Evolutionary conservation across 2,329 filamentous ascomycete species (phyloP), one percentile per base, ranked within the genome.

Genomic region (Beauveria pseudobassiana): DNA sequence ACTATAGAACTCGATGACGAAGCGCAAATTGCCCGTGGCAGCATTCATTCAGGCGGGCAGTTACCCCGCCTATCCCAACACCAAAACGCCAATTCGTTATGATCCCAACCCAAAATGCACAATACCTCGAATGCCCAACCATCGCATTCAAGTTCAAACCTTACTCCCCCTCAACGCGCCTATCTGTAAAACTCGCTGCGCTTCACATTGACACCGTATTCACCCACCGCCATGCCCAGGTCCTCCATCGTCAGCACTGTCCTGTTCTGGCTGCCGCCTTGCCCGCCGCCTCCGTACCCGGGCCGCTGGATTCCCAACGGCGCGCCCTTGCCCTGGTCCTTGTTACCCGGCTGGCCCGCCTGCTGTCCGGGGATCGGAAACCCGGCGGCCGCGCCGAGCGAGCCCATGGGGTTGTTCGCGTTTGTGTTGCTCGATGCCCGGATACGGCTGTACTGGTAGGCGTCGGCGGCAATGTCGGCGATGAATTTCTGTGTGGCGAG

Each of bases 401-500:
- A 91, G 63, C 91, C 91, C 86, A 97, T 93, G 0, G 91, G 90
- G 75, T 96, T 97, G 73, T 93, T 96, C 14, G 88, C 87, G 65
- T 90, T 93, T 28, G 83, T 87, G 63, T 88, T 92, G 72, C 95
- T 96, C 24, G 90, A 93, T n/a, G 91, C 90, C 46, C 95, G 88
- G 70, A 99, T 98, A 59, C 93, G 91, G 64, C 89, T 92, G 81
- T 97, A 98, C 76, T 99, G 95, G 75, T 99, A 99, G 3, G 95
- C 92, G 74, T 99, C 95, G 62, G 95, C 93, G 1, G 95, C 95
- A 66, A 99, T 91, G 74, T 99, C 95, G 63, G 95, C 93, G 69
- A 99, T 90, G 80, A 99, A 99, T 74, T 99, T 99, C 73, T 99
- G 95, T 0, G 95, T 96, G n/a, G 95, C 95, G 9, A 99, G 89